phyloP scores from a whole-genome alignment of 768 basidiomycete species.

The Mycena sanguinolenta region DNA sequence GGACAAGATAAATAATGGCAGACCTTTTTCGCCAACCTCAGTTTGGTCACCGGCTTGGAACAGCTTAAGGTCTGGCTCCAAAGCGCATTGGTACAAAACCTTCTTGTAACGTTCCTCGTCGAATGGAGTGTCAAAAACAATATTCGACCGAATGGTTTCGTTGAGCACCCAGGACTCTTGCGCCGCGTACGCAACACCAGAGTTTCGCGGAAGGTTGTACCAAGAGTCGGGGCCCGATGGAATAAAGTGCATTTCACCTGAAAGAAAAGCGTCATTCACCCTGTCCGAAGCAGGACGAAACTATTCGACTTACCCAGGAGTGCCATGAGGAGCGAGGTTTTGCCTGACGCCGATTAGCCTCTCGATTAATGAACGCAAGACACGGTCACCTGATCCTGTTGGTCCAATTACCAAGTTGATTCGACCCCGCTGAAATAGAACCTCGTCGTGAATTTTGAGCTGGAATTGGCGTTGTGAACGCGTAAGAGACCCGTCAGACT shows the following conservation, averaged over 20 bases:
- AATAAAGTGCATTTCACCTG: conserved; percentile 76
- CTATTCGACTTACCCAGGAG: conserved; percentile 52
- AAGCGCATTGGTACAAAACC: conserved; percentile 79
- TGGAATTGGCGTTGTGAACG: conserved; percentile 61
- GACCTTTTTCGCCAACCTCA: conserved; percentile 10
- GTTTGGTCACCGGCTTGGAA: conserved; percentile 59
- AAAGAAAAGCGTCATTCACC: conserved; percentile 1
- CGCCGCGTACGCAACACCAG: conserved; percentile 83
- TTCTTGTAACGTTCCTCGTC: conserved; percentile 86
- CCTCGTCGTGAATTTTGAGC: conserved; percentile 63
- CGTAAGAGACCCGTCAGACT: conserved; percentile 42
- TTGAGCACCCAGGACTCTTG: conserved; percentile 92
- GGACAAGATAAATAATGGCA: conserved; percentile 46
- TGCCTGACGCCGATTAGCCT: conserved; percentile 45
- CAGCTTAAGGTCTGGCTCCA: conserved; percentile 61
- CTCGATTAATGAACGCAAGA: neutral
- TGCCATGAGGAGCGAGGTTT: conserved; percentile 77
- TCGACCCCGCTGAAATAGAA: conserved; percentile 64
- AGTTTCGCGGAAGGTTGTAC: conserved; percentile 76
- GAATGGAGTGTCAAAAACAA: conserved; percentile 84
- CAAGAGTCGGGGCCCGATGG: conserved; percentile 67
- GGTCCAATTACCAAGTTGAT: conserved; percentile 74
- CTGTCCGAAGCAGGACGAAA: neutral
- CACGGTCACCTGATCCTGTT: conserved; percentile 44
- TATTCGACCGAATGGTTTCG: conserved; percentile 84